Percentiles rank a stretch among this genome's conserved stretches.
Conservation (phyloP, 345 rosid genomes). For the Populus nigra region DNA sequence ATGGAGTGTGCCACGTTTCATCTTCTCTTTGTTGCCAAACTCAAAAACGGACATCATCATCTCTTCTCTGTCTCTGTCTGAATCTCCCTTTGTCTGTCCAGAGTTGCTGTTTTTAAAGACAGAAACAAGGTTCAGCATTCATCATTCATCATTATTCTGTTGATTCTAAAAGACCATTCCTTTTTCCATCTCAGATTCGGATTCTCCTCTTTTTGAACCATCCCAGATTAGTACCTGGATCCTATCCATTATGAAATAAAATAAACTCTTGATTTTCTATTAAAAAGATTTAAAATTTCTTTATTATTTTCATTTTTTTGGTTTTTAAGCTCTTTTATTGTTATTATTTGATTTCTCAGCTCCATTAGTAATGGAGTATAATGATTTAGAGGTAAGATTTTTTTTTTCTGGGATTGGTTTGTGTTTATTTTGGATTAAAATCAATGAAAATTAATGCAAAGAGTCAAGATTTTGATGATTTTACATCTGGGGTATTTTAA, state of each 20-base stretch:
- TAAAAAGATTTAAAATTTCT: constrained; percentile 22
- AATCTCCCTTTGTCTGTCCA: constrained; percentile 35
- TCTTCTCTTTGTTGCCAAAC: constrained; percentile 31
- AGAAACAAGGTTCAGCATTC: neutral
- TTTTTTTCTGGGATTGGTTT: neutral
- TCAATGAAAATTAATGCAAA: neutral
- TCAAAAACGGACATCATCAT: constrained; percentile 10
- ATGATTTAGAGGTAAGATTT: constrained; percentile 2
- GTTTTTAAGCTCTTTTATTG: neutral
- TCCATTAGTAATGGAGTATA: neutral
- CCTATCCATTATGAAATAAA: constrained; percentile 35
- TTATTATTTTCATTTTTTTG: constrained; percentile 2
- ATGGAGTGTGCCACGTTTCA: constrained; percentile 56
- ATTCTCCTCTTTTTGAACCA: constrained; percentile 21
- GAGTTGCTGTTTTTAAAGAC: constrained; percentile 29
- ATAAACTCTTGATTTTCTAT: constrained; percentile 1
- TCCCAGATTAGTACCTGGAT: constrained; percentile 27
- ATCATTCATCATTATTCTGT: neutral
- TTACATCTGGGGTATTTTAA: neutral
- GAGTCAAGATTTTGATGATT: neutral
- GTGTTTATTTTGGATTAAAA: neutral
- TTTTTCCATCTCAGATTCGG: constrained; percentile 35
- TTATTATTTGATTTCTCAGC: constrained; percentile 8
- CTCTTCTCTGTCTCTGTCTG: constrained; percentile 34
- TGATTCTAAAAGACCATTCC: neutral